A percentile compares a stretch with the other conserved stretches of the same genome.
Evolutionary conservation across 2,329 filamentous ascomycete species (phyloP).

Genomic region (Diaporthe destruens): DNA sequence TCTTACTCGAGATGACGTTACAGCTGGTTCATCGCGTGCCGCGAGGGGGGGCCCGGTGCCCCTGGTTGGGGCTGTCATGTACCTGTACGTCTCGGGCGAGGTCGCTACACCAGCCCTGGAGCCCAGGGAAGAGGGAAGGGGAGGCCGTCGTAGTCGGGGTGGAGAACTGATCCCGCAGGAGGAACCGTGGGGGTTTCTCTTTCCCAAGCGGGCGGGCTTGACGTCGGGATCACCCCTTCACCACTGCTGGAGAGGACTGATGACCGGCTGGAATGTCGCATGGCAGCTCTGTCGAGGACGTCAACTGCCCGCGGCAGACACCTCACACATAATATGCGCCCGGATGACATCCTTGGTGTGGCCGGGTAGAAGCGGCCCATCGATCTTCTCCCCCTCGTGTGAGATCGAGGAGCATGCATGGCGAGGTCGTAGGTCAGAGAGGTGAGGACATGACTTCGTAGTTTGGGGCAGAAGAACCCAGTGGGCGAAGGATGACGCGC

Average conservation of each 20-base stretch:
- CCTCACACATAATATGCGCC: neutral
- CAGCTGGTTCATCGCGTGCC: neutral
- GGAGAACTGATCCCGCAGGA: neutral
- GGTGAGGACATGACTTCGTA: neutral
- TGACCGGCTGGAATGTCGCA: conserved; percentile 11
- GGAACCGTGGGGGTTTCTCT: conserved; percentile 21
- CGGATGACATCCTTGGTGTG: neutral
- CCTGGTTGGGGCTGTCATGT: neutral
- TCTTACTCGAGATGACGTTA: neutral
- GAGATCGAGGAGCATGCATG: neutral
- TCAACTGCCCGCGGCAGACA: neutral
- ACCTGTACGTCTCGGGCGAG: neutral
- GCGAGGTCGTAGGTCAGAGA: neutral
- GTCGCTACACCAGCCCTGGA: neutral
- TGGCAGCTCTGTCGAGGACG: neutral
- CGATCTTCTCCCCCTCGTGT: neutral
- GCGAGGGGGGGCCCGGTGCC: neutral
- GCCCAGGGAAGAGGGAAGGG: neutral
- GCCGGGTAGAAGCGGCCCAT: neutral
- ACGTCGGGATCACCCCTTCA: conserved; percentile 1
- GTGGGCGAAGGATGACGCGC: neutral
- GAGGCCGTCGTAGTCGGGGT: neutral
- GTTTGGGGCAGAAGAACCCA: neutral
- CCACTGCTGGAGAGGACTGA: neutral
- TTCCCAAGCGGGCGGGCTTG: conserved; percentile 2